These are phyloP conservation scores for Tulasnella sp. DNA, from an alignment of 768 basidiomycete species.

Conservation along the genomic window DNA sequence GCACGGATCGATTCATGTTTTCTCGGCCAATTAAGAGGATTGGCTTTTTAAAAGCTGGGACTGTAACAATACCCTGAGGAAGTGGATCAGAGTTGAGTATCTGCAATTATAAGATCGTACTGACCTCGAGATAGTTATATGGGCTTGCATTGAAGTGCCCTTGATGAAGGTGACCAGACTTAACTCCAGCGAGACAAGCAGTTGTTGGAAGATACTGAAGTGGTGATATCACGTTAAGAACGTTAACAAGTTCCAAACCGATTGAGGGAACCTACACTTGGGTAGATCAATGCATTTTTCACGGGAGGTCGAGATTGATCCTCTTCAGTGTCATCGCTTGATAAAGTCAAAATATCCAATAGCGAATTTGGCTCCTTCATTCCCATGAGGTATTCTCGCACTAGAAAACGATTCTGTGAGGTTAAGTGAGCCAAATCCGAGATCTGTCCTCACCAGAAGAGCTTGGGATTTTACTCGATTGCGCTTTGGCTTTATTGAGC, in stretches of 20 bases:
- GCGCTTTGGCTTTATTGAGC: slow-evolving; percentile 66
- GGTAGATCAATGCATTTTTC: no score
- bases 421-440: not conserved
- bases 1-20: slow-evolving; percentile 90
- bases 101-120: slow-evolving; percentile 16
- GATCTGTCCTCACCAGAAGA: slow-evolving; percentile 40
- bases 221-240: not conserved
- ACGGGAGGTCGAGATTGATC: no score
- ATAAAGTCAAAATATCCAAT: slow-evolving; percentile 67
- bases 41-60: slow-evolving; percentile 58
- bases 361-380: slow-evolving; percentile 51
- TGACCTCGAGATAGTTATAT: slow-evolving; percentile 89
- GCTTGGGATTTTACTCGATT: slow-evolving; percentile 44
- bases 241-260: no score
- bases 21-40: slow-evolving; percentile 77
- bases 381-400: slow-evolving; percentile 69
- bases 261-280: no score
- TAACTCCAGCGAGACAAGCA: slow-evolving; percentile 66
- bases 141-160: slow-evolving; percentile 91
- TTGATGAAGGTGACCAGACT: slow-evolving; percentile 71
- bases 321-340: slow-evolving; percentile 42
- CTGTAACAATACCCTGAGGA: slow-evolving; percentile 62
- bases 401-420: slow-evolving; percentile 27
- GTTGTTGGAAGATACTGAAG: slow-evolving; percentile 64
- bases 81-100: not conserved